These are phyloP conservation scores for Salix udensis DNA, from an alignment of 345 rosid genomes.

Conservation along the genomic window DNA sequence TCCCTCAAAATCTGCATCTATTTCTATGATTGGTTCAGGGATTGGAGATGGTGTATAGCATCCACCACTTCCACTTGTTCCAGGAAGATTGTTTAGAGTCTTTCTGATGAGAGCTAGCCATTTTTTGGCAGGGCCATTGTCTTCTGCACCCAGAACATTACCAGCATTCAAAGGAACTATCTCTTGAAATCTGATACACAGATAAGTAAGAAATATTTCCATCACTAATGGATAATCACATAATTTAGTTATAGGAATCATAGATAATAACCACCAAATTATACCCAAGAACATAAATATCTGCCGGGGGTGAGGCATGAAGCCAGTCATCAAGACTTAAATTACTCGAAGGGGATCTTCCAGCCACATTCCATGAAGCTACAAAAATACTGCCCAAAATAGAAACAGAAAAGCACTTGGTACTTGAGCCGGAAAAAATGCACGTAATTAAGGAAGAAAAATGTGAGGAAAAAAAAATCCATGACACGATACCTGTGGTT, in stretches of 20 bases:
- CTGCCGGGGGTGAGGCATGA: constrained; percentile 94
- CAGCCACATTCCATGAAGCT: constrained; percentile 97
- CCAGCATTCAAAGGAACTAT: constrained; percentile 97
- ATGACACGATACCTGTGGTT: constrained; percentile 60
- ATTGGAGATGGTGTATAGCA: constrained; percentile 86
- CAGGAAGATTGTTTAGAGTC: constrained; percentile 85
- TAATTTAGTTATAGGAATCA: constrained; percentile 1
- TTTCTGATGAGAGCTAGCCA: constrained; percentile 79
- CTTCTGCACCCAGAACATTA: constrained; percentile 94
- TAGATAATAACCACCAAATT: constrained; percentile 11
- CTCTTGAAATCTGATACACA: constrained; percentile 77
- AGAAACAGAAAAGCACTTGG: constrained; percentile 11
- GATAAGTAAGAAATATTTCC: not conserved
- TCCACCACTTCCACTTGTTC: constrained; percentile 64
- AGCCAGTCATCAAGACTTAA: constrained; percentile 93
- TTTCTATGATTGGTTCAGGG: constrained; percentile 84
- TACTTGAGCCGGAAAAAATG: not conserved
- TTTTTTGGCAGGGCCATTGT: constrained; percentile 96
- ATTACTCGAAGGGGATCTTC: constrained; percentile 82
- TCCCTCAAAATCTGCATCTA: constrained; percentile 91
- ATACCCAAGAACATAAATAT: constrained; percentile 94
- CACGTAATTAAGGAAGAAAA: not conserved
- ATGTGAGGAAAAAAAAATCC: not conserved
- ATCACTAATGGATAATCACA: constrained; percentile 1
- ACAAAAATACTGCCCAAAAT: constrained; percentile 69